Base-by-base conservation (phyloP, 129 eudicot genomes). In the Deinandra increscens region DNA sequence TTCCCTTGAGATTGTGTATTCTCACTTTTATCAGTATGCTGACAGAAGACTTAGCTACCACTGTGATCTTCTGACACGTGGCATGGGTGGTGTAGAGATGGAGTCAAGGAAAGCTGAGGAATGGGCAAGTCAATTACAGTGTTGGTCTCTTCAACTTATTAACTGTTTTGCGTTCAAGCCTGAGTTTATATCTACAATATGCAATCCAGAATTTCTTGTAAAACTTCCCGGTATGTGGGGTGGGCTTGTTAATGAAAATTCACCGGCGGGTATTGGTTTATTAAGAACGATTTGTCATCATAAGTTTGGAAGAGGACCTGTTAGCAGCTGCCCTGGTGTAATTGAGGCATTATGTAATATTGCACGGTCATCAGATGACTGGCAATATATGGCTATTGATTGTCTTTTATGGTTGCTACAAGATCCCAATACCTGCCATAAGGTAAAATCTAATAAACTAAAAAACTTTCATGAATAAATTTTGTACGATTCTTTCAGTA, bases 151-250 rank as follows among this genome's bases (percentile, higher is more conserved):
- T 69, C 98, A 93, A 64, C 92, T 93, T 64, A 93, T 93, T 62
- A 93, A 93, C 81, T 93, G 98, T 76, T 93, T 89, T 80, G 95
- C 98, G 0, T 93, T 93, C 64, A 93, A 93, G 66, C 80, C 95
- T 0, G 98, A 93, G 69, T 93, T 93, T 80, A 88, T 93, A 67
- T 68, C 96, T 14, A 75, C 86, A 23, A 89, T 93, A 68, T 93
- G 98, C 79, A 89, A 84, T 59, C 86, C 86, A 10, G 98, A 93
- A 58, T 93, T 93, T 81, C 80, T 93, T 29, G 74, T 73, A 39
- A 93, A 87, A 73, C 88, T 93, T 64, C 98, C 98, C n/a, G 97
- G 86, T 48, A 83, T 93, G 98, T 93, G 98, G 98, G 98, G 98
- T 62, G 98, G 98, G 20, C 98, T 93, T 62, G 98, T 89, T 17